These are phyloP conservation scores for Epichloe amarillans DNA, from an alignment of 2,329 filamentous ascomycete species.

Conservation along the genomic window DNA sequence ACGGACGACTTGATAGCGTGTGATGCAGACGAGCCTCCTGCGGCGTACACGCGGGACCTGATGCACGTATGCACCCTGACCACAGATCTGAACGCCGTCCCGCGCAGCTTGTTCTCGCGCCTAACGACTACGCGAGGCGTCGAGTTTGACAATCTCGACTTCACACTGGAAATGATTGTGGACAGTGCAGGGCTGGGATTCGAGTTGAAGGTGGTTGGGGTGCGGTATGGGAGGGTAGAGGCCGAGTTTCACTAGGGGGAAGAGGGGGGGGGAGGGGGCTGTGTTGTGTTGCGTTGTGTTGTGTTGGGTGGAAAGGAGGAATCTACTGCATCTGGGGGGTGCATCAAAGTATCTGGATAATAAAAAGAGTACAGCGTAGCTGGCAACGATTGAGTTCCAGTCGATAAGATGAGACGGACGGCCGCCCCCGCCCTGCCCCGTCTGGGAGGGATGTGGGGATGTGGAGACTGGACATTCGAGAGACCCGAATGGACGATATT, in stretches of 20 bases:
- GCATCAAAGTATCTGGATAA: too few relatives aligned
- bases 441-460: too few relatives aligned
- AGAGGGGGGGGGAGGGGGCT: too few relatives aligned
- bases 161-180: constrained; percentile 72
- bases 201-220: constrained; percentile 66
- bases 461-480: too few relatives aligned
- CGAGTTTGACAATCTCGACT: constrained; percentile 72
- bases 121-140: constrained; percentile 67
- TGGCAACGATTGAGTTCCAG: too few relatives aligned
- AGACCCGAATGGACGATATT: too few relatives aligned
- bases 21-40: constrained; percentile 53
- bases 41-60: constrained; percentile 45
- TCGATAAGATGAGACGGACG: too few relatives aligned
- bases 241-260: constrained; percentile 55
- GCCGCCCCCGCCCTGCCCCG: too few relatives aligned
- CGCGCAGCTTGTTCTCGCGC: constrained; percentile 57
- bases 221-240: constrained; percentile 63
- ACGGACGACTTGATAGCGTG: constrained; percentile 71
- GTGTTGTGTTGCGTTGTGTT: not conserved
- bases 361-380: too few relatives aligned
- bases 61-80: constrained; percentile 66
- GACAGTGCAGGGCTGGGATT: constrained; percentile 65
- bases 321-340: too few relatives aligned
- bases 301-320: too few relatives aligned
- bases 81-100: constrained; percentile 67